Percentiles rank a stretch among this genome's conserved stretches.
phyloP scores from a whole-genome alignment of 768 basidiomycete genomes.

The Lactifluus hygrophoroides region DNA sequence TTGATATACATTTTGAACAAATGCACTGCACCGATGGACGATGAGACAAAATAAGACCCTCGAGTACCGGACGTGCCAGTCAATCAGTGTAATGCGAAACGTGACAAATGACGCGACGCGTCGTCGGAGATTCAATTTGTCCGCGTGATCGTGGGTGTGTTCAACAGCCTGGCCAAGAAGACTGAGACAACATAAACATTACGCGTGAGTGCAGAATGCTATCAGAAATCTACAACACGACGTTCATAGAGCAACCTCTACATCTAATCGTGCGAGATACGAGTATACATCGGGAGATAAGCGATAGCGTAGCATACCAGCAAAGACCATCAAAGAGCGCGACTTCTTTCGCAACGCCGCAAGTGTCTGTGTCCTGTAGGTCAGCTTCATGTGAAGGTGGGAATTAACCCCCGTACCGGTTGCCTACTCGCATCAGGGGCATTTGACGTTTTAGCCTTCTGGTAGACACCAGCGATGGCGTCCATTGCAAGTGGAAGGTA shows the following conservation, averaged over 20 bases:
- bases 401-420: slow-evolving; percentile 43
- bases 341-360: slow-evolving; percentile 67
- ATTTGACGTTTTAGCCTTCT: slow-evolving; percentile 59
- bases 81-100: too few relatives aligned
- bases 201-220: neutral
- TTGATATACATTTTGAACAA: slow-evolving; percentile 63
- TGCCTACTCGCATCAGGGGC: slow-evolving; percentile 71
- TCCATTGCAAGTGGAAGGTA: slow-evolving; percentile 92
- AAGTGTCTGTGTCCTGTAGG: slow-evolving; percentile 42
- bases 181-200: too few relatives aligned
- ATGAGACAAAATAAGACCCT: neutral
- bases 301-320: slow-evolving; percentile 78
- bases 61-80: neutral
- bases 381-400: slow-evolving; percentile 20
- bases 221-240: neutral
- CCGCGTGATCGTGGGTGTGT: neutral
- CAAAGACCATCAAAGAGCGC: slow-evolving; percentile 80
- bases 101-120: slow-evolving; percentile 8
- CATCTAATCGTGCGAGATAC: slow-evolving; percentile 76
- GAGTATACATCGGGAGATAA: slow-evolving; percentile 88
- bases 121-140: slow-evolving; percentile 9
- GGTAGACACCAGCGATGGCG: slow-evolving; percentile 74
- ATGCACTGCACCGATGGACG: too few relatives aligned
- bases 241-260: slow-evolving; percentile 66
- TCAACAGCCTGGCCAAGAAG: too few relatives aligned